Percentiles rank a stretch among this genome's conserved stretches.
These are phyloP conservation scores for Begonia loranthoides DNA, from an alignment of 306 rosid genomes.

Conservation along the genomic window DNA sequence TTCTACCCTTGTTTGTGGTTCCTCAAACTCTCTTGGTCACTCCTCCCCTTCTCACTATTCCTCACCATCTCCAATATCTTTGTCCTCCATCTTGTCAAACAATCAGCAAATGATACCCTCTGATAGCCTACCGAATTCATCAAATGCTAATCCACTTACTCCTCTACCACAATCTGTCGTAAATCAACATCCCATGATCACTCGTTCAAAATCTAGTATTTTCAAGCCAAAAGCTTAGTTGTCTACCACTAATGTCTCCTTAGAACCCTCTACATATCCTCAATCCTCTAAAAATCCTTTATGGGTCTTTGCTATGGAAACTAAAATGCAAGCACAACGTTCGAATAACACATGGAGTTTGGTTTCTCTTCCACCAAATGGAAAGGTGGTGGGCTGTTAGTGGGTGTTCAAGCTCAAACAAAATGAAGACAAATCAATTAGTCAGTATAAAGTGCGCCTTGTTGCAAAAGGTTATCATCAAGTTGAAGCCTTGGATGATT, in stretches of 20 bases:
- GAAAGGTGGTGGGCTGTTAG: too few species aligned
- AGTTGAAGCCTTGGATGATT: not conserved
- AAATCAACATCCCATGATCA: not conserved
- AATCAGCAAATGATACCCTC: not conserved
- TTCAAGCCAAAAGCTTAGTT: not conserved
- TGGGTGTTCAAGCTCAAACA: too few species aligned
- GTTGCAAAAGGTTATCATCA: not conserved
- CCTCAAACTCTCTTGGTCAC: not conserved
- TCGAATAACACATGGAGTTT: too few species aligned
- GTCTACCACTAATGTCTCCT: not conserved
- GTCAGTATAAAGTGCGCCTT: too few species aligned
- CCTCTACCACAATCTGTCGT: not conserved
- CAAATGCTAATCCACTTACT: not conserved
- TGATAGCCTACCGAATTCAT: not conserved
- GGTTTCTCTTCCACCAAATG: too few species aligned
- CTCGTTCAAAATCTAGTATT: not conserved
- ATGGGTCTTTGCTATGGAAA: too few species aligned
- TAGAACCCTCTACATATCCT: not conserved
- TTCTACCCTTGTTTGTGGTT: not conserved
- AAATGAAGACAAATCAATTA: too few species aligned
- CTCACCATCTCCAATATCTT: too few species aligned
- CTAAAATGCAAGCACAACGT: too few species aligned
- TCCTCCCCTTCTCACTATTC: too few species aligned
- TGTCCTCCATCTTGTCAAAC: not conserved
- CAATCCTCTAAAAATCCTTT: not conserved